Evolutionary conservation across 345 rosid species (phyloP).

Genomic region (Brassica rapa): DNA sequence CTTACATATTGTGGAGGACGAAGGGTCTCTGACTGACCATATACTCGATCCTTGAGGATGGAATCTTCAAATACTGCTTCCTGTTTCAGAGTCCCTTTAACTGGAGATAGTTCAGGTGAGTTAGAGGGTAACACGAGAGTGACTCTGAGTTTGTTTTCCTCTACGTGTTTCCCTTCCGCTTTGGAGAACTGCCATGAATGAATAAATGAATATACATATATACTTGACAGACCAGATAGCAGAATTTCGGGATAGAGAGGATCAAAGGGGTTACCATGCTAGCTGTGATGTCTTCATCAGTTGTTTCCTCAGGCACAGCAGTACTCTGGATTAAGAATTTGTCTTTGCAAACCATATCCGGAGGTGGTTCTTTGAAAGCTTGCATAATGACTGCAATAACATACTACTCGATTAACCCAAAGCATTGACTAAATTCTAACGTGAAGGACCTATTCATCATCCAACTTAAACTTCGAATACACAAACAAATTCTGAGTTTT

Average conservation of each 20-base stretch:
- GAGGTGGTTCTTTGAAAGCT: slow-evolving; percentile 69
- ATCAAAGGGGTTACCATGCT: slow-evolving; percentile 49
- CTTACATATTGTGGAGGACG: slow-evolving; percentile 51
- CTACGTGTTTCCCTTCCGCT: slow-evolving; percentile 58
- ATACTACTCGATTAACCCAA: slow-evolving; percentile 8
- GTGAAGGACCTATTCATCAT: slow-evolving; percentile 18
- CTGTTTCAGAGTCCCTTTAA: slow-evolving; percentile 55
- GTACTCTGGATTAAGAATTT: slow-evolving; percentile 95
- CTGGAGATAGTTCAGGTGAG: slow-evolving; percentile 68
- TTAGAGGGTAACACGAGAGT: slow-evolving; percentile 62
- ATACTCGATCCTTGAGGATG: slow-evolving; percentile 50
- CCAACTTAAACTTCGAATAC: background rate
- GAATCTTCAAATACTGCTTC: slow-evolving; percentile 51
- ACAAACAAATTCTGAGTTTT: slow-evolving; percentile 8
- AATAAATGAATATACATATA: slow-evolving; percentile 6
- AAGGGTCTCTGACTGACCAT: slow-evolving; percentile 48
- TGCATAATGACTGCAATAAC: slow-evolving; percentile 83
- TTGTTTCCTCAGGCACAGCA: slow-evolving; percentile 62
- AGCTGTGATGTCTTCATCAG: slow-evolving; percentile 73
- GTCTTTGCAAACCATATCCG: slow-evolving; percentile 87
- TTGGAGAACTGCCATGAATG: slow-evolving; percentile 62
- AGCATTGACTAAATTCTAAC: slow-evolving; percentile 15
- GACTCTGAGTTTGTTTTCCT: slow-evolving; percentile 89
- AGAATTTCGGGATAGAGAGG: slow-evolving; percentile 11
- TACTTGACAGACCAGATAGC: slow-evolving; percentile 6